Percentiles rank a stretch among this genome's conserved stretches.
Evolutionary conservation across 176 grass and related monocot species (phyloP).

Genomic region (Ananas comosus): DNA sequence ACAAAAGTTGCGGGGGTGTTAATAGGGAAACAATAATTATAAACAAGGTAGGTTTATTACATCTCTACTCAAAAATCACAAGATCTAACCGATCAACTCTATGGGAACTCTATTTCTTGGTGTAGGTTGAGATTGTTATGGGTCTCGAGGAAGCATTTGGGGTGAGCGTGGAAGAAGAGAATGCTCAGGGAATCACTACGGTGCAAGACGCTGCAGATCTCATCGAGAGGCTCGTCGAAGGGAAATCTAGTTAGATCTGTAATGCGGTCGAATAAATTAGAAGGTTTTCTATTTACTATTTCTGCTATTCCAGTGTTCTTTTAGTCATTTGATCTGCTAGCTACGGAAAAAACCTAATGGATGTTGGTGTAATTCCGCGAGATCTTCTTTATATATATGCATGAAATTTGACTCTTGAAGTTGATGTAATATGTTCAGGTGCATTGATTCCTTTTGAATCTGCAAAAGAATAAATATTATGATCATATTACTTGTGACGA

Average conservation of each 20-base stretch:
- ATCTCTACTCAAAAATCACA: too few relatives aligned
- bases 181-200: constrained; percentile 35
- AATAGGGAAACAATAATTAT: background rate
- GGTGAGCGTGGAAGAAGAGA: constrained; percentile 51
- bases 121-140: constrained; percentile 66
- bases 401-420: too few relatives aligned
- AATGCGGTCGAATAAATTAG: background rate
- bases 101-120: background rate
- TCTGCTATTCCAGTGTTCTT: too few relatives aligned
- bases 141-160: constrained; percentile 53
- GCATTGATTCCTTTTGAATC: too few relatives aligned
- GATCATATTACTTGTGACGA: too few relatives aligned
- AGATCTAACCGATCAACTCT: too few relatives aligned
- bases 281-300: background rate
- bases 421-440: too few relatives aligned
- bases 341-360: too few relatives aligned
- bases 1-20: background rate
- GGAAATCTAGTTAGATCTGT: background rate
- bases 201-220: constrained; percentile 44
- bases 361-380: too few relatives aligned
- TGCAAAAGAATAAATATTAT: too few relatives aligned
- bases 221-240: constrained; percentile 36
- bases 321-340: too few relatives aligned
- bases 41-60: background rate
- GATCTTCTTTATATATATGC: too few relatives aligned